These are phyloP conservation scores for Alternaria viburni DNA, from an alignment of 2,329 filamentous ascomycete genomes.

Conservation along the genomic window DNA sequence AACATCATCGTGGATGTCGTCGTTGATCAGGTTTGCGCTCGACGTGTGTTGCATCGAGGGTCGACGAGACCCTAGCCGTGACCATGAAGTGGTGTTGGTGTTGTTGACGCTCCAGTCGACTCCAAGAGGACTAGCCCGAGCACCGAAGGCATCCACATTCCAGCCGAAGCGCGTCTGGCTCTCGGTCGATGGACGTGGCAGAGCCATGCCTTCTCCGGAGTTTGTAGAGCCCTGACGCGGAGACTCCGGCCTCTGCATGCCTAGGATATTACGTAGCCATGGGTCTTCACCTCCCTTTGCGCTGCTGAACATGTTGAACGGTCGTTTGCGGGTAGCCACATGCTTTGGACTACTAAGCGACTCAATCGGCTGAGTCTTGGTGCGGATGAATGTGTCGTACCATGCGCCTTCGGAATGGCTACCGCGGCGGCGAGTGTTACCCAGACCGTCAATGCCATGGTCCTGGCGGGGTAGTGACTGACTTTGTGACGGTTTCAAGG, in stretches of 20 bases:
- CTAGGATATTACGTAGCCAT: slow-evolving; percentile 53
- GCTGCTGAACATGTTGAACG: slow-evolving; percentile 59
- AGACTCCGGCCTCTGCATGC: slow-evolving; percentile 50
- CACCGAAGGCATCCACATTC: slow-evolving; percentile 46
- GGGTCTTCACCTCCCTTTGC: slow-evolving; percentile 58
- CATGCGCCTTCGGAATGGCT: slow-evolving; percentile 58
- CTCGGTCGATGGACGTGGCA: slow-evolving; percentile 49
- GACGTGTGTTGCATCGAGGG: slow-evolving; percentile 81
- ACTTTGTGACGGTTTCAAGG: slow-evolving; percentile 73
- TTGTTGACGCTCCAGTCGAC: slow-evolving; percentile 51
- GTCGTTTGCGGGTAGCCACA: slow-evolving; percentile 52
- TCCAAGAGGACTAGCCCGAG: slow-evolving; percentile 50
- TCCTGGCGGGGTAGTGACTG: slow-evolving; percentile 75
- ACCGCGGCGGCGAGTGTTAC: slow-evolving; percentile 62
- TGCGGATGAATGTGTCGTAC: slow-evolving; percentile 60
- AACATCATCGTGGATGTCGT: slow-evolving; percentile 59
- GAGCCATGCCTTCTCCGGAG: slow-evolving; percentile 52
- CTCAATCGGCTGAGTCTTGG: slow-evolving; percentile 42
- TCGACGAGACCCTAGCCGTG: slow-evolving; percentile 77
- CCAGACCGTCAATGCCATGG: slow-evolving; percentile 55
- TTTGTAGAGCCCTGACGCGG: slow-evolving; percentile 73
- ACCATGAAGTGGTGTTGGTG: slow-evolving; percentile 63
- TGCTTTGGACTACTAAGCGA: slow-evolving; percentile 45
- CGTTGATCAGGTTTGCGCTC: slow-evolving; percentile 66
- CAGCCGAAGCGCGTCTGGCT: slow-evolving; percentile 49